These are phyloP conservation scores for Gautieria morchelliformis DNA, from an alignment of 768 basidiomycete genomes.

Conservation along the genomic window DNA sequence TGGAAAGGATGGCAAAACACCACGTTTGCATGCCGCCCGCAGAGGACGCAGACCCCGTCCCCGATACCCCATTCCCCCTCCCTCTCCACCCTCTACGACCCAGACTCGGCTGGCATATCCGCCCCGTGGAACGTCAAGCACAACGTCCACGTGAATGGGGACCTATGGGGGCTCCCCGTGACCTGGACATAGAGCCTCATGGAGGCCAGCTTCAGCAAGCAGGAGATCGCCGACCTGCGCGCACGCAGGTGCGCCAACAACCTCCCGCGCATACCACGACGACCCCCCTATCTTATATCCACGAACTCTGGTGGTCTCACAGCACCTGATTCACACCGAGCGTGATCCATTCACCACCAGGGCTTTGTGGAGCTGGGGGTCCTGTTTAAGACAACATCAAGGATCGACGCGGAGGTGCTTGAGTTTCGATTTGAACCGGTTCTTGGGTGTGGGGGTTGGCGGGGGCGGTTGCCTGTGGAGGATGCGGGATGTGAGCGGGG, in stretches of 20 bases:
- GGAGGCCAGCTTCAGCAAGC: conserved; percentile 54
- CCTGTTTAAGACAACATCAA: conserved; percentile 70
- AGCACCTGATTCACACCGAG: conserved; percentile 7
- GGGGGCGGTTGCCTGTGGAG: too few relatives aligned
- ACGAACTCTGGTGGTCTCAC: too few relatives aligned
- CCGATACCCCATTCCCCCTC: conserved; percentile 10
- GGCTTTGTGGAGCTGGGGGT: conserved; percentile 81
- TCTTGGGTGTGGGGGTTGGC: too few relatives aligned
- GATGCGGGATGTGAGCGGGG: too few relatives aligned
- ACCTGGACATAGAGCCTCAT: conserved; percentile 59
- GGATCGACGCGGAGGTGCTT: conserved; percentile 39
- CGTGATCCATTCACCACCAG: conserved; percentile 8
- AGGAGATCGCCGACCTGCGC: conserved; percentile 56
- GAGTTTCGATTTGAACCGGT: conserved; percentile 8
- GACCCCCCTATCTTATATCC: too few relatives aligned
- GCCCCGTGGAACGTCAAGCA: conserved; percentile 77
- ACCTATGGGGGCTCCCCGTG: conserved; percentile 60
- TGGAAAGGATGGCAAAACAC: too few relatives aligned
- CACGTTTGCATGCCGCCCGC: conserved; percentile 22
- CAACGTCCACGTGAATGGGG: conserved; percentile 73
- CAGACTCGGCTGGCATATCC: conserved; percentile 54
- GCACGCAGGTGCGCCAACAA: conserved; percentile 18
- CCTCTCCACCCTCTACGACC: conserved; percentile 5
- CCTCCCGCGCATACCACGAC: too few relatives aligned
- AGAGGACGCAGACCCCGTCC: conserved; percentile 19